Evolutionary conservation across 2,329 filamentous ascomycete species (phyloP).

Genomic region (Diaporthe sp.): DNA sequence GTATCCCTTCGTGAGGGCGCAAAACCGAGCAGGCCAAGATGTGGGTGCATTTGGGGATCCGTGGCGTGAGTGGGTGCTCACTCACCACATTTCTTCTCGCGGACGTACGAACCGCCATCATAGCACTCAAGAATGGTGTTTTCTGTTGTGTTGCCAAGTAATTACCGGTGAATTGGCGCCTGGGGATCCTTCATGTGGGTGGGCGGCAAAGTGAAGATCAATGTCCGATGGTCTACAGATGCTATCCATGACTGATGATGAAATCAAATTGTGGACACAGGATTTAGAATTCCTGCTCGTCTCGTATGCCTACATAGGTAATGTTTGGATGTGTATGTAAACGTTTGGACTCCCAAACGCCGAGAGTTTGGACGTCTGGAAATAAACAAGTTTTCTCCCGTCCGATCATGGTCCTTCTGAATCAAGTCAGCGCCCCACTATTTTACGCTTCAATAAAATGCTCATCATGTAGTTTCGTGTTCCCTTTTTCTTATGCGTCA

Average conservation of each 20-base stretch:
- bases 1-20: background rate
- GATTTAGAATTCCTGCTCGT: background rate
- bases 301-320: background rate
- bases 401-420: background rate
- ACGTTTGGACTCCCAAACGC: background rate
- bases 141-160: constrained; percentile 11
- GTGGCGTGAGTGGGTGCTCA: background rate
- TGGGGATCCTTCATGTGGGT: background rate
- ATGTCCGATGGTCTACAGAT: background rate
- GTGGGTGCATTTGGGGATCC: constrained; percentile 13
- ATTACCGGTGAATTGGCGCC: background rate
- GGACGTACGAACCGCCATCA: background rate
- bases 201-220: background rate
- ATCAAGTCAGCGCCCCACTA: background rate
- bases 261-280: background rate
- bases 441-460: background rate
- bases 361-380: background rate
- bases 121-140: background rate
- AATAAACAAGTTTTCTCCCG: background rate
- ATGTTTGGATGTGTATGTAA: background rate
- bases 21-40: constrained; percentile 2
- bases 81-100: background rate
- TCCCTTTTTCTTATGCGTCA: background rate
- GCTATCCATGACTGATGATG: background rate
- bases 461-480: no score